These are phyloP conservation scores for Globisporangium acanthophoron DNA, from an alignment of 352 stramenopile species.

Conservation along the genomic window DNA sequence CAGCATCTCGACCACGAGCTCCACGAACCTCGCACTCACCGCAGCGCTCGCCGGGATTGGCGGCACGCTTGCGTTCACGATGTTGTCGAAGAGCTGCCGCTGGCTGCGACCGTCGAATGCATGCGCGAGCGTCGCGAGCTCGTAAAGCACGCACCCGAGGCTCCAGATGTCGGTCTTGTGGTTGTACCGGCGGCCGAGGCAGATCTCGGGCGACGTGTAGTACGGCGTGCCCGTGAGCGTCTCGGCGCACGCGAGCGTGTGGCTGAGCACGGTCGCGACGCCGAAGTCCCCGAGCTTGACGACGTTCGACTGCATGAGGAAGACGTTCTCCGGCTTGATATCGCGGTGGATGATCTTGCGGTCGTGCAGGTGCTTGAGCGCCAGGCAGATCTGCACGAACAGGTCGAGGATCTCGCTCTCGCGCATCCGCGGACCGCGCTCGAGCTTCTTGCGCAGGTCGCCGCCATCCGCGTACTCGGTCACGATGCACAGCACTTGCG, in stretches of 20 bases:
- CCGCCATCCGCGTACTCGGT: conserved; percentile 81
- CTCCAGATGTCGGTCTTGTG: conserved; percentile 94
- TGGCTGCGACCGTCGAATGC: conserved; percentile 86
- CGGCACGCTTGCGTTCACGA: conserved; percentile 27
- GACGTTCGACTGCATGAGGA: conserved; percentile 56
- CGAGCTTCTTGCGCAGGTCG: conserved; percentile 57
- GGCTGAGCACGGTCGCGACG: conserved; percentile 64
- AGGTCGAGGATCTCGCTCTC: conserved; percentile 47
- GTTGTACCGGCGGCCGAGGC: conserved; percentile 89
- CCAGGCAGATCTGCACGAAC: conserved; percentile 69
- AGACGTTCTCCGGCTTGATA: conserved; percentile 86
- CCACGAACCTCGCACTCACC: conserved; percentile 24
- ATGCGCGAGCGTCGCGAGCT: conserved; percentile 85
- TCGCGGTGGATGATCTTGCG: conserved; percentile 86
- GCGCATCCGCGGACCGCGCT: conserved; percentile 17
- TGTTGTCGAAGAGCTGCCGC: conserved; percentile 75
- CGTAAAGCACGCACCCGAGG: conserved; percentile 91
- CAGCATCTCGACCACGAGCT: conserved; percentile 51
- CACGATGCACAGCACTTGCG: conserved; percentile 71
- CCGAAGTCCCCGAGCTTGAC: conserved; percentile 81
- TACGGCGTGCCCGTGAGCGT: conserved; percentile 83
- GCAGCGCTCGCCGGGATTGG: conserved; percentile 10
- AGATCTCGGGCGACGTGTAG: conserved; percentile 94
- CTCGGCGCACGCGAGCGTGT: conserved; percentile 66
- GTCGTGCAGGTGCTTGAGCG: conserved; percentile 76